phyloP scores from a whole-genome alignment of 192 early-diverging fungal species.

The Chytriomyces sp. region DNA sequence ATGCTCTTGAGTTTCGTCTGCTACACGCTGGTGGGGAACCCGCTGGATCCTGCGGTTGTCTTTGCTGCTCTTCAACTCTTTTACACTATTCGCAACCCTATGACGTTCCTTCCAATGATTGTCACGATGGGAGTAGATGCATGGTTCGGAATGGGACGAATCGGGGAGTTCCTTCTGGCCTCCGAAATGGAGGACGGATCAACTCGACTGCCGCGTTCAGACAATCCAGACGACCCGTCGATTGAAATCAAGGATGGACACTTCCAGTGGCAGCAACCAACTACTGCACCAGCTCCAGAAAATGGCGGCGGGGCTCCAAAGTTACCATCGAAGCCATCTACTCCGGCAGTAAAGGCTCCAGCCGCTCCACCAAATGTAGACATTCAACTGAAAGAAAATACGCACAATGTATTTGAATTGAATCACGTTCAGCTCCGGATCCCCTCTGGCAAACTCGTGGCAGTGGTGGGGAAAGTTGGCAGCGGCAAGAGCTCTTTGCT shows the following conservation, averaged over 20 bases:
- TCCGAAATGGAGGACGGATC: constrained; percentile 23
- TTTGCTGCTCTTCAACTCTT: constrained; percentile 5
- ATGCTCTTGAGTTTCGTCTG: constrained; percentile 41
- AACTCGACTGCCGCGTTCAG: neutral
- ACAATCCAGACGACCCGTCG: neutral
- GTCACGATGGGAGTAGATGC: constrained; percentile 23
- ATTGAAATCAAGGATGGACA: constrained; percentile 18
- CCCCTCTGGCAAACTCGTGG: constrained; percentile 65
- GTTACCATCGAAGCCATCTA: neutral
- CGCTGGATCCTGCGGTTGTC: neutral
- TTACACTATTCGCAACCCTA: constrained; percentile 1
- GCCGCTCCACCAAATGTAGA: neutral
- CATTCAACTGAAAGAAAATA: no score
- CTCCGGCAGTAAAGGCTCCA: neutral
- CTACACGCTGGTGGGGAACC: constrained; percentile 35
- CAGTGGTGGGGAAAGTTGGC: constrained; percentile 81
- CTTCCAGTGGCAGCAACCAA: constrained; percentile 6
- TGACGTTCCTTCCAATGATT: constrained; percentile 5
- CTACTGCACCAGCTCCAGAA: neutral
- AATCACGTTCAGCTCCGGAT: constrained; percentile 52
- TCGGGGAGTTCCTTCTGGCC: constrained; percentile 27
- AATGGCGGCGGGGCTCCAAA: neutral
- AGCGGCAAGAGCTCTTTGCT: constrained; percentile 83
- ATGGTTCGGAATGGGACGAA: constrained; percentile 25
- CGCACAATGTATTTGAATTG: constrained; percentile 16